phyloP scores from a whole-genome alignment of 768 basidiomycete genomes.

The Sistotremastrum niveocremeum region DNA sequence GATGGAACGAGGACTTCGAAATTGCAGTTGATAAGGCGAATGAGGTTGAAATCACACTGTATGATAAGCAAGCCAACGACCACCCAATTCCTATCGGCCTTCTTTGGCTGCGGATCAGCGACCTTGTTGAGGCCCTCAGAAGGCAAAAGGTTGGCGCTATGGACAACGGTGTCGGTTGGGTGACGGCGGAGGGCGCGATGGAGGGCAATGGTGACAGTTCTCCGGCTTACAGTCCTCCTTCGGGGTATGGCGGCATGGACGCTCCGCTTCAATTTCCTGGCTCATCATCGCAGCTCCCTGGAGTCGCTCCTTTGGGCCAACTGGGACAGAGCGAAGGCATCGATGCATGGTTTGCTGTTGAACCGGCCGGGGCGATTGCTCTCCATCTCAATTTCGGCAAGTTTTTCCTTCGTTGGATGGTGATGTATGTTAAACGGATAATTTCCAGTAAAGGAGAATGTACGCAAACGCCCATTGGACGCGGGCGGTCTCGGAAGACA shows the following conservation, averaged over 20 bases:
- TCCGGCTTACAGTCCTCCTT: slow-evolving; percentile 31
- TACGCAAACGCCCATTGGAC: slow-evolving; percentile 90
- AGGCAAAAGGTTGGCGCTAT: slow-evolving; percentile 73
- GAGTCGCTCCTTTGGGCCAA: slow-evolving; percentile 16
- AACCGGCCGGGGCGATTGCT: slow-evolving; percentile 89
- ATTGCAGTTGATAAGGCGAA: slow-evolving; percentile 96
- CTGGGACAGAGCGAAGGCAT: slow-evolving; percentile 51
- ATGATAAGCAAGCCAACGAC: slow-evolving; percentile 81
- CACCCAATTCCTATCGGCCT: slow-evolving; percentile 86
- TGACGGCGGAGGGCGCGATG: slow-evolving; percentile 81
- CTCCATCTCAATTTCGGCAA: slow-evolving; percentile 85
- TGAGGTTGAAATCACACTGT: slow-evolving; percentile 93
- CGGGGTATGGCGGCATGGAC: slow-evolving; percentile 33
- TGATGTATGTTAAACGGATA: slow-evolving; percentile 5
- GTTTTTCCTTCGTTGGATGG: slow-evolving; percentile 17
- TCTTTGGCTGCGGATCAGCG: slow-evolving; percentile 87
- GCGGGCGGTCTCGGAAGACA: slow-evolving; percentile 91
- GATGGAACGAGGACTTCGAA: slow-evolving; percentile 97
- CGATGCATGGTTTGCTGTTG: slow-evolving; percentile 94
- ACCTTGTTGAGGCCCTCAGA: slow-evolving; percentile 85
- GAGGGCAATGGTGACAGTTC: slow-evolving; percentile 39
- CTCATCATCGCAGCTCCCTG: slow-evolving; percentile 17
- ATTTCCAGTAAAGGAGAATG: slow-evolving; percentile 85
- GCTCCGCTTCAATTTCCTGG: slow-evolving; percentile 26
- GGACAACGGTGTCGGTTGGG: slow-evolving; percentile 88